Percentiles rank a stretch among this genome's conserved stretches.
phyloP scores from a whole-genome alignment of 306 rosid genomes.

The Prunus dulcis region DNA sequence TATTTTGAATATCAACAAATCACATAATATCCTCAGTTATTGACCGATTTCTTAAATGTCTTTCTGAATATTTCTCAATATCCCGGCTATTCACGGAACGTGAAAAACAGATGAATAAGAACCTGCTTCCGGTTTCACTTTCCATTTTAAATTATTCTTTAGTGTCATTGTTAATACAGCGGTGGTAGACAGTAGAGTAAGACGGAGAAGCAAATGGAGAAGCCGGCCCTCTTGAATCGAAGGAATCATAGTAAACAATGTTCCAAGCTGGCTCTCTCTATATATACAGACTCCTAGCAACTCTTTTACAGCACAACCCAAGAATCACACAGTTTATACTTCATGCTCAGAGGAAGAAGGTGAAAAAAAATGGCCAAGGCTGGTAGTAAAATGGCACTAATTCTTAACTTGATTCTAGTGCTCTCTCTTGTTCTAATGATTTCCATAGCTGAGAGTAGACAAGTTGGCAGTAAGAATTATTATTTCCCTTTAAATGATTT shows the following conservation, averaged over 20 bases:
- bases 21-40: too few relatives aligned
- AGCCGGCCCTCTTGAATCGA: neutral
- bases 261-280: neutral
- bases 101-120: too few relatives aligned
- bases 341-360: neutral
- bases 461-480: neutral
- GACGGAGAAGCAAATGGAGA: neutral
- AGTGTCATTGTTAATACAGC: neutral
- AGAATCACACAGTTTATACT: neutral
- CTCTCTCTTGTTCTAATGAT: conserved; percentile 6
- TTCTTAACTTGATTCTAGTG: conserved; percentile 2
- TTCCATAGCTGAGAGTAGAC: neutral
- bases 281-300: neutral
- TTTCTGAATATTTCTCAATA: too few relatives aligned
- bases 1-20: too few relatives aligned
- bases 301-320: neutral
- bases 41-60: too few relatives aligned
- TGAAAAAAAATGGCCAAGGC: neutral
- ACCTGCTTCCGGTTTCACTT: too few relatives aligned
- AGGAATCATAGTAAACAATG: neutral
- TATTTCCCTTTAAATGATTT: neutral
- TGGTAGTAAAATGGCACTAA: neutral
- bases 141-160: too few relatives aligned
- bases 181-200: too few relatives aligned
- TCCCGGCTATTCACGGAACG: too few relatives aligned